Base-by-base conservation (phyloP, 805 yeast genomes). In the Metschnikowia picachoensis region DNA sequence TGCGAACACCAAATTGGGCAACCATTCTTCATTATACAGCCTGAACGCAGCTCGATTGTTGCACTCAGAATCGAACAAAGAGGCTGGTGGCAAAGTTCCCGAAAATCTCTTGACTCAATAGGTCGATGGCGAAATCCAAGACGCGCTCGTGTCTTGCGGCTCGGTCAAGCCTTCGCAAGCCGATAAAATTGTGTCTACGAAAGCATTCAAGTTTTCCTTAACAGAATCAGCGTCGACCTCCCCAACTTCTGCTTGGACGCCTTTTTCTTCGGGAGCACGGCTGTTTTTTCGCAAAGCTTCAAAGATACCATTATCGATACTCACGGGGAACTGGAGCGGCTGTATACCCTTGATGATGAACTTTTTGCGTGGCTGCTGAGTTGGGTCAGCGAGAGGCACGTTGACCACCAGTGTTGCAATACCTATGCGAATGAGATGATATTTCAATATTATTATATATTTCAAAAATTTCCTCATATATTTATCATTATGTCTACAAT, bases 291-390 rank as follows among this genome's bases (percentile, higher is more conserved):
- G 64, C 46, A 72, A 59, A 5, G 77, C 77, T 52, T 71, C 76
- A 50, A 69, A 70, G 55, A 70, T 71, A 2, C 68, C 77, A 8
- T 64, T 61, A 41, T 72, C 77, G 20, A 72, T 65, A 46, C 60
- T 62, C 17, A 84, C 83, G 1, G 83, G 76, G 40, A 66, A 71
- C 39, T 72, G 72, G 57, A 99, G 78, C 27, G 99, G 98, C 62
- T 87, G 90, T 47, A 94, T 87, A 10, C 99, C 98, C 66, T 87
- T 87, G 59, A 94, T 94, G 37, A 94, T 88, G 60, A 94, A 94
- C 63, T 84, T 86, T 59, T 88, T 83, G 49, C 78, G 77, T 1
- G 85, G 83, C 5, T 64, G 60, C 40, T 63, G 66, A n/a, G 46
- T 16, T 8, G 51, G 50, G 14, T 57, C 65, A 4, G 58, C 52